Base-by-base conservation (phyloP, 768 basidiomycete species). In the Kwoniella shandongensis region DNA sequence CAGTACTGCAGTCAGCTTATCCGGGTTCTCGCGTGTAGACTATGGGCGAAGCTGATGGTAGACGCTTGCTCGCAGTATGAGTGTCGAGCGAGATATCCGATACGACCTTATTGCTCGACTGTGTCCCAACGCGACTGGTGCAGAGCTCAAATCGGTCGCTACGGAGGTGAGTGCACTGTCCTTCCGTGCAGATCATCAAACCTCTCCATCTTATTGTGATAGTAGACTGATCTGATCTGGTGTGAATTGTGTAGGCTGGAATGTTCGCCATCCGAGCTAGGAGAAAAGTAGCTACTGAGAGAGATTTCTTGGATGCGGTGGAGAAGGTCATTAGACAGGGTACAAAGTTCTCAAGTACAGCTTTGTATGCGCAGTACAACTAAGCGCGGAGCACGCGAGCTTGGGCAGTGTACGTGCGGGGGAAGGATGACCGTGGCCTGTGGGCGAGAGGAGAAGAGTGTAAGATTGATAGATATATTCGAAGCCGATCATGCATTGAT, bases 261-360 rank as follows among this genome's bases (percentile, higher is more conserved):
- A 98, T 99, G 96, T 99, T 94, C 78, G 94, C 96, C 1, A 99
- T 99, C 72, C 88, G 96, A 57, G 89, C 91, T 42, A 82, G 96
- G 67, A 82, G 96, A 78, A 98, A 98, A 77, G 91, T 98, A 1
- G 92, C 93, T 0, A 91, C 91, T 4, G 96, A 99, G 75, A 87
- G 91, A 52, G 96, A 99, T 78, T 99, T 97, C 80, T 79, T 99
- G 74, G 92, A 96, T 63, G 88, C 92, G 11, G 94, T 99, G 2
- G 96, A 99, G 81, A 98, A 98, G 79, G 96, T 99, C 56, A 91
- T 97, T 38, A 83, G 91, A 69, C 92, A 97, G 79, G 93, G 93
- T 25, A 91, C 89, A 69, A 98, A 98, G 79, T 99, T 98, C 80
- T 96, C 92, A 2, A 88, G 86, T 83, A 97, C 96, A 85, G 72